These are phyloP conservation scores for Aurantiochytrium sp. DNA, from an alignment of 108 stramenopile species.

Conservation along the genomic window DNA sequence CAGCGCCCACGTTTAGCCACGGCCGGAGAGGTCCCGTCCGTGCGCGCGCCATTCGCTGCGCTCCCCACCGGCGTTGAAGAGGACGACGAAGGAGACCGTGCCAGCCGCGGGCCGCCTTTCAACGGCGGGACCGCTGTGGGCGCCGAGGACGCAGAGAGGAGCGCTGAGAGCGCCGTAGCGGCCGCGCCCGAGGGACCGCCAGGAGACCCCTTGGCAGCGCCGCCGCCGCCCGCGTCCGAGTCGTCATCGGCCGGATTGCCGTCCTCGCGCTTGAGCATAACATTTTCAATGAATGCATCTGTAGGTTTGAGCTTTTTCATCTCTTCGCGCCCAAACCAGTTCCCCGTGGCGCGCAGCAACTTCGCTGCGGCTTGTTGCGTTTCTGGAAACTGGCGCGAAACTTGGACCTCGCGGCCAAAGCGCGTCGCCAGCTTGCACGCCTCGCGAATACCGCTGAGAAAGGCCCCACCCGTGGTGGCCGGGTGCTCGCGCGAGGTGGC, in stretches of 20 bases:
- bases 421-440: neutral
- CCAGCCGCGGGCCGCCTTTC: too few relatives aligned
- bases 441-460: neutral
- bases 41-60: too few relatives aligned
- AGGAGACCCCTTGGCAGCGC: too few relatives aligned
- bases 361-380: neutral
- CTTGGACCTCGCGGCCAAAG: neutral
- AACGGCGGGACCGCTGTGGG: too few relatives aligned
- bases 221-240: too few relatives aligned
- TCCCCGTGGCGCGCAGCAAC: neutral
- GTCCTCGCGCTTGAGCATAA: neutral
- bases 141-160: too few relatives aligned
- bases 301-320: neutral
- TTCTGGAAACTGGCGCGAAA: neutral
- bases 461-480: neutral
- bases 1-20: neutral
- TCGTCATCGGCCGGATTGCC: neutral
- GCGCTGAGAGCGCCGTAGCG: too few relatives aligned
- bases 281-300: neutral
- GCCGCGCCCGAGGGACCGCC: too few relatives aligned
- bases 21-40: too few relatives aligned
- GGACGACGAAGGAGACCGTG: too few relatives aligned
- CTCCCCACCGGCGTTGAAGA: too few relatives aligned
- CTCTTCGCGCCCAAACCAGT: neutral
- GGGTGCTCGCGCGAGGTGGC: slow-evolving; percentile 26